Conservation (phyloP, 495 filamentous ascomycete species). For the Glonium stellatum region DNA sequence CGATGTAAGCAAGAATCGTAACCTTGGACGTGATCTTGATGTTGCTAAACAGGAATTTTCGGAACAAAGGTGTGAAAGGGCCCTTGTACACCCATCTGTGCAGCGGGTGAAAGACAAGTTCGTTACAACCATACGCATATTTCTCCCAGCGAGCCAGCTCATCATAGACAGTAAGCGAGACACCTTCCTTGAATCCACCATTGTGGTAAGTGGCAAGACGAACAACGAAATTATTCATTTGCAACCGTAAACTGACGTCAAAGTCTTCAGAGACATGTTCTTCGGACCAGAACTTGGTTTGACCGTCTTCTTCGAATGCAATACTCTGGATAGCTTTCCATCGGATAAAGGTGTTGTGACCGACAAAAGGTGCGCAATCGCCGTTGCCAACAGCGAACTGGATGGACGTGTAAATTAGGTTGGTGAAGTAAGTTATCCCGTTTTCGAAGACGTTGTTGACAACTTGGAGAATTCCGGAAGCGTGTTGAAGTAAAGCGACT, state of each 20-base stretch:
- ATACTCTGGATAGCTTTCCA: conserved; percentile 30
- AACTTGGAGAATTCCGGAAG: conserved; percentile 39
- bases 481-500: conserved; percentile 39
- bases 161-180: conserved; percentile 72
- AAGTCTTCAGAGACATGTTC: conserved; percentile 74
- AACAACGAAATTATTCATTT: conserved; percentile 62
- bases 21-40: conserved; percentile 31
- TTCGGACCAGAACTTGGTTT: conserved; percentile 74
- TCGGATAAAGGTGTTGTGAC: conserved; percentile 31
- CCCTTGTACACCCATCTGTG: conserved; percentile 21
- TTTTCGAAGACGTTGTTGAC: conserved; percentile 38
- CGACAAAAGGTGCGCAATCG: conserved; percentile 58
- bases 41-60: conserved; percentile 24
- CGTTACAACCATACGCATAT: conserved; percentile 75
- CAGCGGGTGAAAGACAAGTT: conserved; percentile 66
- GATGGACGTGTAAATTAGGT: conserved; percentile 70
- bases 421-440: conserved; percentile 69
- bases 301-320: conserved; percentile 58
- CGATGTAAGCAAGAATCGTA: conserved; percentile 33
- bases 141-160: conserved; percentile 75
- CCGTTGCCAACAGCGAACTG: conserved; percentile 70
- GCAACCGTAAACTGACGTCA: conserved; percentile 69
- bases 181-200: conserved; percentile 72
- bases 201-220: conserved; percentile 65
- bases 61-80: conserved; percentile 29